phyloP scores from a whole-genome alignment of 805 yeast species.

The Saccharomycopsis synnaedendra region DNA sequence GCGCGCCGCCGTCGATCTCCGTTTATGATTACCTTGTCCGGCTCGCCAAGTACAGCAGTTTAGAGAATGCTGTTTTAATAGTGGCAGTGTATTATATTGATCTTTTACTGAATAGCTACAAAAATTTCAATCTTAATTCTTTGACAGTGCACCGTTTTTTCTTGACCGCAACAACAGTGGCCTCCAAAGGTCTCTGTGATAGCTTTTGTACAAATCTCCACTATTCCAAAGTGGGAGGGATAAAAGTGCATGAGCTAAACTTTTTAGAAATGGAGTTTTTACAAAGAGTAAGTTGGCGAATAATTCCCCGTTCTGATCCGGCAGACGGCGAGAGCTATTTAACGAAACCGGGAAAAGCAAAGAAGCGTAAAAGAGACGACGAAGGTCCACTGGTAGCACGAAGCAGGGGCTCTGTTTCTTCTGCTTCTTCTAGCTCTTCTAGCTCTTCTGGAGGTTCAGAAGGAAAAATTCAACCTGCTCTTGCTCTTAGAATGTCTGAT shows the following conservation, averaged over 20 bases:
- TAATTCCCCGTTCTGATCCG: conserved; percentile 42
- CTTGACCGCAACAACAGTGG: conserved; percentile 82
- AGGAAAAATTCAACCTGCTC: neutral
- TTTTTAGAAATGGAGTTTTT: conserved; percentile 83
- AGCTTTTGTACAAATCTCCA: conserved; percentile 88
- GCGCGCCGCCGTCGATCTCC: conserved; percentile 85
- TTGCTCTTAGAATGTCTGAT: conserved; percentile 16
- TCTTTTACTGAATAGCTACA: conserved; percentile 63
- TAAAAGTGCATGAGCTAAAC: conserved; percentile 71
- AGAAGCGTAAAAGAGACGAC: conserved; percentile 10
- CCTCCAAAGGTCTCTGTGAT: conserved; percentile 86
- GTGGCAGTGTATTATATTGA: conserved; percentile 88
- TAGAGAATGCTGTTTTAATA: conserved; percentile 74
- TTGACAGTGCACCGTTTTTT: conserved; percentile 89
- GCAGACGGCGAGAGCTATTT: conserved; percentile 15
- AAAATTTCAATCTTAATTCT: conserved; percentile 74
- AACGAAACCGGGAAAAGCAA: conserved; percentile 21
- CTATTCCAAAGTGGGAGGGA: conserved; percentile 94
- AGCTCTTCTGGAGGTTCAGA: no score
- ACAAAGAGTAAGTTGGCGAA: conserved; percentile 65
- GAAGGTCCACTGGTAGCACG: neutral
- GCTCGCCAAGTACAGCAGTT: conserved; percentile 69
- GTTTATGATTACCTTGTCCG: conserved; percentile 67
- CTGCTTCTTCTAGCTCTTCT: neutral
- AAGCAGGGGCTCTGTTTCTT: neutral